Conservation (phyloP, 192 early-diverging fungal genomes). For the Rhizophagus sp. region DNA sequence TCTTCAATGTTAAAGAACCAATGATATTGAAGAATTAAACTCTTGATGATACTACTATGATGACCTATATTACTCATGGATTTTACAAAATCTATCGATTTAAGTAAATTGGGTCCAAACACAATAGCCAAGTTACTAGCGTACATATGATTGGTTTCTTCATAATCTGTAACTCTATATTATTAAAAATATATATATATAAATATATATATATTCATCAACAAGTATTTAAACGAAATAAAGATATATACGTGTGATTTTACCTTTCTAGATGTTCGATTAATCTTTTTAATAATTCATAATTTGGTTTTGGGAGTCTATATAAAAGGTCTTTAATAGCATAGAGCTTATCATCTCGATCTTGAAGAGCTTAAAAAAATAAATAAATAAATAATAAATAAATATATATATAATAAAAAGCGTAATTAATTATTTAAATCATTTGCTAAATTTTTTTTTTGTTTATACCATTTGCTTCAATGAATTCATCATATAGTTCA, state of each 20-base stretch:
- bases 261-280: conserved; percentile 70
- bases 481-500: conserved; percentile 79
- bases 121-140: conserved; percentile 89
- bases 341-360: conserved; percentile 73
- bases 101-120: conserved; percentile 92
- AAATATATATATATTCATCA: neutral
- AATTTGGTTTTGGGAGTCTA: conserved; percentile 62
- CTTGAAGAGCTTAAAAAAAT: conserved; percentile 46
- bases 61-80: conserved; percentile 76
- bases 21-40: conserved; percentile 75
- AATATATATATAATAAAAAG: too few relatives aligned
- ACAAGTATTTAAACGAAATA: neutral
- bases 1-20: conserved; percentile 74
- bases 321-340: conserved; percentile 69
- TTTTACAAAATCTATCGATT: conserved; percentile 57
- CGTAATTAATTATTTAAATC: too few relatives aligned
- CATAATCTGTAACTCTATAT: conserved; percentile 67
- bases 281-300: conserved; percentile 64
- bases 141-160: conserved; percentile 87
- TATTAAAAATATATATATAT: neutral
- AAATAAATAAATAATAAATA: too few relatives aligned
- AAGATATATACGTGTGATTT: neutral
- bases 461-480: conserved; percentile 63
- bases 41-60: conserved; percentile 71
- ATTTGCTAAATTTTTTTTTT: too few relatives aligned